A percentile compares a stretch with the other conserved stretches of the same genome.
These are phyloP conservation scores for Hypoxylon sp. DNA, from an alignment of 2,329 filamentous ascomycete genomes.

Conservation along the genomic window DNA sequence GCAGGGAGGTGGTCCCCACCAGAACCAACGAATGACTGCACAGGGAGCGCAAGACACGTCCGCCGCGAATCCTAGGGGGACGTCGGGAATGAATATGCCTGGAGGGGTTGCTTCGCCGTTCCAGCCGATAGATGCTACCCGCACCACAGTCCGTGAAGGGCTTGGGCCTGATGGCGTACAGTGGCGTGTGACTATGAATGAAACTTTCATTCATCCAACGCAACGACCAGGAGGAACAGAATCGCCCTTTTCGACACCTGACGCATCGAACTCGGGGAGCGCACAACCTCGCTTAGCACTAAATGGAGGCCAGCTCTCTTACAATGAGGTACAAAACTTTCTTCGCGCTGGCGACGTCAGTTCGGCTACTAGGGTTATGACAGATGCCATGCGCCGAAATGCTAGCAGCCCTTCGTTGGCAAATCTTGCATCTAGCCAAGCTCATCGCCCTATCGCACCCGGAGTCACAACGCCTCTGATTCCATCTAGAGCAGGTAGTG, in stretches of 20 bases:
- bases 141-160: constrained; percentile 65
- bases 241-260: constrained; percentile 47
- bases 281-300: constrained; percentile 49
- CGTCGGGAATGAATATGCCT: constrained; percentile 48
- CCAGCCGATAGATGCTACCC: constrained; percentile 55
- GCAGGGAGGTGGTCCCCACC: constrained; percentile 63
- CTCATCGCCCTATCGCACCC: constrained; percentile 58
- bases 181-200: constrained; percentile 68
- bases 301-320: constrained; percentile 56
- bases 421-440: constrained; percentile 54
- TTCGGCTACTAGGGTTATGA: constrained; percentile 61
- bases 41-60: constrained; percentile 58
- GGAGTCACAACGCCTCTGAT: constrained; percentile 62
- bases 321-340: constrained; percentile 63
- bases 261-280: constrained; percentile 35
- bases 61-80: constrained; percentile 45
- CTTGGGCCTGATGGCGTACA: constrained; percentile 66
- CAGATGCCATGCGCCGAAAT: constrained; percentile 67
- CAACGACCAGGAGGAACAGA: constrained; percentile 44
- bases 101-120: constrained; percentile 53
- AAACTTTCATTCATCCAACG: constrained; percentile 53
- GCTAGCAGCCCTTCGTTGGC: constrained; percentile 63
- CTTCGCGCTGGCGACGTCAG: constrained; percentile 63
- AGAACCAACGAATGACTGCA: constrained; percentile 62
- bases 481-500: constrained; percentile 61